Percentiles rank a stretch among this genome's conserved stretches.
Conservation (phyloP, 305 asterid species). For the Striga hermonthica region DNA sequence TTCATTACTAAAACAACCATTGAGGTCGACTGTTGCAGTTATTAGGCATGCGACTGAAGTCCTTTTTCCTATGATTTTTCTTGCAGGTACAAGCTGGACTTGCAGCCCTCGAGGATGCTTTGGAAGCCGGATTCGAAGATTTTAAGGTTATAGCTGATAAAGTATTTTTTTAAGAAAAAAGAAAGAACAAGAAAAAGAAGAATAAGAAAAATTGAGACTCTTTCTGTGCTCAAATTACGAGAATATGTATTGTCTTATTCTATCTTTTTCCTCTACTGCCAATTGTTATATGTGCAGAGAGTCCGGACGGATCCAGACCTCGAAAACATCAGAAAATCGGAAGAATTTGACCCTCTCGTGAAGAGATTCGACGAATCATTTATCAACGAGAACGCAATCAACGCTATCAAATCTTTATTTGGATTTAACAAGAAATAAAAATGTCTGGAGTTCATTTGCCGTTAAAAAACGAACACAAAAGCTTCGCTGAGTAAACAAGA, state of each 20-base stretch:
- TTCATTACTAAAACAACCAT: background rate
- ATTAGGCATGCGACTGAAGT: background rate
- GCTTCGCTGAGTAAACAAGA: too few relatives aligned
- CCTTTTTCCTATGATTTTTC: background rate
- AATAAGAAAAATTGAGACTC: background rate
- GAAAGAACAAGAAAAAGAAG: background rate
- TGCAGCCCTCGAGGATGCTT: slow-evolving; percentile 82
- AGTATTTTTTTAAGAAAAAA: too few relatives aligned
- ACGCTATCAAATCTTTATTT: slow-evolving; percentile 77
- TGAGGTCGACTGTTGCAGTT: background rate
- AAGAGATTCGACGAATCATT: background rate
- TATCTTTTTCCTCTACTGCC: slow-evolving; percentile 17
- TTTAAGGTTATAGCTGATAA: slow-evolving; percentile 50
- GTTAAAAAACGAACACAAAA: too few relatives aligned
- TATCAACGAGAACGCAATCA: slow-evolving; percentile 2
- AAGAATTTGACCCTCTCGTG: background rate
- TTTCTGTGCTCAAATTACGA: too few relatives aligned
- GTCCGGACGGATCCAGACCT: slow-evolving; percentile 90
- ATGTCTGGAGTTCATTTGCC: slow-evolving; percentile 12
- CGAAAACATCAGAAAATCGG: slow-evolving; percentile 33
- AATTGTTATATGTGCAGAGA: slow-evolving; percentile 48
- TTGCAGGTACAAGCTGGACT: slow-evolving; percentile 84
- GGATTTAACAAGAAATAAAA: slow-evolving; percentile 76
- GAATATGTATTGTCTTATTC: background rate
- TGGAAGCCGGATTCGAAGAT: slow-evolving; percentile 84